A percentile compares a stretch with the other conserved stretches of the same genome.
phyloP scores from a whole-genome alignment of 306 rosid species.

The Fagus sylvatica region DNA sequence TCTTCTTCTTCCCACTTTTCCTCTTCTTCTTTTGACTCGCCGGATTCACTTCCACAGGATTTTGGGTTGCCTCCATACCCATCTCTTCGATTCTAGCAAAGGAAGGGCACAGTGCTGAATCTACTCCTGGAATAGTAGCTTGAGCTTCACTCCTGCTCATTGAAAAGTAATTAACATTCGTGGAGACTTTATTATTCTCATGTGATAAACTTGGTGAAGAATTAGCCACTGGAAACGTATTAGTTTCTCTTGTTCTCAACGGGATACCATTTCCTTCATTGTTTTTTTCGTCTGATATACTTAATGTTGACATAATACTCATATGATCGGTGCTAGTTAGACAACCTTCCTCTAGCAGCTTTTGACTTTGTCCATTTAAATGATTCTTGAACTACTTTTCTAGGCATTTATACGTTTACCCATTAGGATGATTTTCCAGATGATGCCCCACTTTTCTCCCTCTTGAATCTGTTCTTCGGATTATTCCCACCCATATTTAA shows the following conservation, averaged over 20 bases:
- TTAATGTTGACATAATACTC: too few species aligned
- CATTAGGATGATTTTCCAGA: neutral
- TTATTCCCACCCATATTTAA: neutral
- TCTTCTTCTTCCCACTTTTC: constrained; percentile 27
- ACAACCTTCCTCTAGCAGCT: constrained; percentile 1
- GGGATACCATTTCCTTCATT: too few species aligned
- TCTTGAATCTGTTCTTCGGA: neutral
- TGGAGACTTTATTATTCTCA: too few species aligned
- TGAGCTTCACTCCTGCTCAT: too few species aligned
- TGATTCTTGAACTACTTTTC: neutral
- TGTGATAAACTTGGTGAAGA: too few species aligned
- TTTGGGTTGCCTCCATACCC: constrained; percentile 14
- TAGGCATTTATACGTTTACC: neutral
- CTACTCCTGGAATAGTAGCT: too few species aligned
- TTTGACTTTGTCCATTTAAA: constrained; percentile 3
- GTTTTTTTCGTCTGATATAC: too few species aligned
- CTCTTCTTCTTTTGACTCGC: constrained; percentile 20
- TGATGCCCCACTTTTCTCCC: neutral
- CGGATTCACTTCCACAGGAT: constrained; percentile 5
- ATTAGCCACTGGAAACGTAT: too few species aligned
- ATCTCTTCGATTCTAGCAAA: constrained; percentile 12
- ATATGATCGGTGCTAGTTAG: too few species aligned
- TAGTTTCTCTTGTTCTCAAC: too few species aligned
- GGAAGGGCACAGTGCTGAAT: constrained; percentile 19
- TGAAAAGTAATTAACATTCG: too few species aligned